These are phyloP conservation scores for Peniophora sp. DNA, from an alignment of 1,284 basidiomycete species.

Conservation along the genomic window DNA sequence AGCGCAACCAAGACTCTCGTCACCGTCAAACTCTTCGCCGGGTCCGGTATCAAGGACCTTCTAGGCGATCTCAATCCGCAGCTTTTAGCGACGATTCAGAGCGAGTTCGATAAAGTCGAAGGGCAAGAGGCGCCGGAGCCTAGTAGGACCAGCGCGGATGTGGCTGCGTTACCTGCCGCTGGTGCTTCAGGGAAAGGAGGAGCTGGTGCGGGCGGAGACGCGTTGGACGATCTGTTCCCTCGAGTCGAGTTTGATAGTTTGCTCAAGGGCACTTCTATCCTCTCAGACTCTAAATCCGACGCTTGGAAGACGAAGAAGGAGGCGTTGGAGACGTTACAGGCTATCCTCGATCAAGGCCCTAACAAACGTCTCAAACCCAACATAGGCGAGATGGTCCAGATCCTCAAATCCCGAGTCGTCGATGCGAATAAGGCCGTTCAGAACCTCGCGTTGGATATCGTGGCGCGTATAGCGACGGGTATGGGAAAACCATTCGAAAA, in stretches of 20 bases:
- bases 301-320: conserved; percentile 98
- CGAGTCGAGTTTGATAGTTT: conserved; percentile 90
- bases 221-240: conserved; percentile 91
- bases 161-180: conserved; percentile 40
- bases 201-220: conserved; percentile 37
- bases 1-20: conserved; percentile 95
- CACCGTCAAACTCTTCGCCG: conserved; percentile 88
- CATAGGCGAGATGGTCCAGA: conserved; percentile 90
- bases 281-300: conserved; percentile 82
- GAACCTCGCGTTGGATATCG: conserved; percentile 82
- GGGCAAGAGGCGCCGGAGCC: conserved; percentile 77
- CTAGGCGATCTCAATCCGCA: conserved; percentile 94
- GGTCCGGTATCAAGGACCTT: conserved; percentile 85
- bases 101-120: conserved; percentile 94
- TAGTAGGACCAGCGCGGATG: conserved; percentile 67
- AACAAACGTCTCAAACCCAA: conserved; percentile 90
- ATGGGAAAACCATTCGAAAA: conserved; percentile 97
- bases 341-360: conserved; percentile 79
- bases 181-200: conserved; percentile 30
- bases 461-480: conserved; percentile 82
- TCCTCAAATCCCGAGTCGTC: conserved; percentile 82
- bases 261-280: conserved; percentile 77
- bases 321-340: conserved; percentile 81
- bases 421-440: conserved; percentile 97
- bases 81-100: conserved; percentile 83